These are phyloP conservation scores for Naegleria gruberi DNA, from an alignment of 208 protist species.

Conservation along the genomic window DNA sequence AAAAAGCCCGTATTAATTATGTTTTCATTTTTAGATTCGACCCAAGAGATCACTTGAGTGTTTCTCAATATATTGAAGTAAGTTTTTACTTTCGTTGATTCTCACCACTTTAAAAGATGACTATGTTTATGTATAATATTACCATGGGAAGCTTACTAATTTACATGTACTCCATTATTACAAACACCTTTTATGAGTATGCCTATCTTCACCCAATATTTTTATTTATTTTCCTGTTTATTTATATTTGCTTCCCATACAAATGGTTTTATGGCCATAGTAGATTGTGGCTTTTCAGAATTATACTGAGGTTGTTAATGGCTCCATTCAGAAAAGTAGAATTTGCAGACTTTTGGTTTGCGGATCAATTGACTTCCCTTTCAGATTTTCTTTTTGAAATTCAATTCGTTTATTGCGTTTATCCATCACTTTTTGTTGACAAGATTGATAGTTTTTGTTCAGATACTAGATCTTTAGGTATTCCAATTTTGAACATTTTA, in stretches of 20 bases:
- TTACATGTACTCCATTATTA: conserved; percentile 21
- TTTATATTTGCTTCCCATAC: conserved; percentile 22
- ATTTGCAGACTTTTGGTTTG: conserved; percentile 51
- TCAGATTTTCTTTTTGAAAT: conserved; percentile 39
- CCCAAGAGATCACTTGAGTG: conserved; percentile 17
- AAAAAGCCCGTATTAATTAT: conserved; percentile 40
- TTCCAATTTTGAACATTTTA: conserved; percentile 27
- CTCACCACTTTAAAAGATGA: background rate
- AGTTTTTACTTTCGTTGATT: background rate
- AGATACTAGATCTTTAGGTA: conserved; percentile 10
- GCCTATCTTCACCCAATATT: conserved; percentile 27
- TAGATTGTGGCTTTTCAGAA: conserved; percentile 29
- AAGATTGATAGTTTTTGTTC: background rate
- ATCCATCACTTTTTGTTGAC: background rate
- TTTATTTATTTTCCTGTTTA: conserved; percentile 20
- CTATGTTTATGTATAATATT: background rate
- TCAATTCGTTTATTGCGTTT: conserved; percentile 42
- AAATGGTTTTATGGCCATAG: conserved; percentile 26
- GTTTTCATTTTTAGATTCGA: conserved; percentile 40
- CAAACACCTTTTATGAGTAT: conserved; percentile 22
- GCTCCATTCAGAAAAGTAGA: conserved; percentile 39
- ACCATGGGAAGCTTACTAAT: conserved; percentile 5
- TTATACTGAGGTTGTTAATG: conserved; percentile 25
- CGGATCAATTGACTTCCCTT: conserved; percentile 40
- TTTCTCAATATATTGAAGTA: conserved; percentile 16